phyloP scores from a whole-genome alignment of 495 filamentous ascomycete genomes.

The Bryoglossum gracile region DNA sequence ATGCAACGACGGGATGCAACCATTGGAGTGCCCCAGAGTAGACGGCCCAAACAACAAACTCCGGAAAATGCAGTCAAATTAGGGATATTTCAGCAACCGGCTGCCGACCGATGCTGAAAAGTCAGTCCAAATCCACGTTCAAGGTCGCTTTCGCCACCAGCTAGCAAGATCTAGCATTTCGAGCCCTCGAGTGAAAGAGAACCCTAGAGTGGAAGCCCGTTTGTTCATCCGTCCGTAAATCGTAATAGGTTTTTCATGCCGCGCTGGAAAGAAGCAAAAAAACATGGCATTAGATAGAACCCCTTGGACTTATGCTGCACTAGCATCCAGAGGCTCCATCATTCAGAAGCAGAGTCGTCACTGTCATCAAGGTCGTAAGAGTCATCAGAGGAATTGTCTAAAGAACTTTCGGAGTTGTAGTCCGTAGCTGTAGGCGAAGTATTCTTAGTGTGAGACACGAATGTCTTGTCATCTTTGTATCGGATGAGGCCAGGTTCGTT shows the following conservation, averaged over 20 bases:
- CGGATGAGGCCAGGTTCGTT: slow-evolving; percentile 22
- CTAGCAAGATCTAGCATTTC: background rate
- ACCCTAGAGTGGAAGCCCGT: no score
- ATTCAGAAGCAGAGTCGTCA: slow-evolving; percentile 13
- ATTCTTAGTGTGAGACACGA: slow-evolving; percentile 3
- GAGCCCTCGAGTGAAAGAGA: no score
- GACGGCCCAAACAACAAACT: no score
- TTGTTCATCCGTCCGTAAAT: slow-evolving; percentile 10
- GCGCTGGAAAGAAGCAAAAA: slow-evolving; percentile 12
- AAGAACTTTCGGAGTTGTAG: slow-evolving; percentile 9
- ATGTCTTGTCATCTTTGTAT: slow-evolving; percentile 22
- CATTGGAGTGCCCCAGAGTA: no score
- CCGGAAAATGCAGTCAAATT: no score
- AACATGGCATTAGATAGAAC: slow-evolving; percentile 1
- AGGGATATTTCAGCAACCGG: no score
- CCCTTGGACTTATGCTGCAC: slow-evolving; percentile 25
- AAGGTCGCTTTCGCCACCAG: background rate
- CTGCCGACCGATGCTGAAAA: no score
- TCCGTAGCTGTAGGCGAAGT: background rate
- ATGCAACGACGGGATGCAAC: no score
- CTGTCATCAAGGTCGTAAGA: slow-evolving; percentile 18
- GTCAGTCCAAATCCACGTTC: no score
- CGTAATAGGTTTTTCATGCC: slow-evolving; percentile 22
- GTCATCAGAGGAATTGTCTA: slow-evolving; percentile 6
- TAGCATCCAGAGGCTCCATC: slow-evolving; percentile 22